Percentiles rank a stretch among this genome's conserved stretches.
phyloP scores from a whole-genome alignment of 805 yeast genomes.

The Ogataea glucozyma region DNA sequence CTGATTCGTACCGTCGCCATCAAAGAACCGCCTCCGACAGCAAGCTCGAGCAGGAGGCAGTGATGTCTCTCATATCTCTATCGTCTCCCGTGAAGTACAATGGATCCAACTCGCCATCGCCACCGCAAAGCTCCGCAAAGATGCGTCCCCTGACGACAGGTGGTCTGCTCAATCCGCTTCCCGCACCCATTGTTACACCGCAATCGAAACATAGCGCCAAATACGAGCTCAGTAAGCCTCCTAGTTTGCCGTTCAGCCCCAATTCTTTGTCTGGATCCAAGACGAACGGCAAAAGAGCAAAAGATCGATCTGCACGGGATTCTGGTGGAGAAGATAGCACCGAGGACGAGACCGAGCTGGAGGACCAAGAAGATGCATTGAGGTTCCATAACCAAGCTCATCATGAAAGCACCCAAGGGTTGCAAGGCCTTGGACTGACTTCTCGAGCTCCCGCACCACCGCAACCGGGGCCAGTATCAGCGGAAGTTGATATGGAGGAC shows the following conservation, averaged over 20 bases:
- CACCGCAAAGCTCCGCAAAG: slow-evolving; percentile 17
- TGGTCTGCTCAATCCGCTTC: slow-evolving; percentile 7
- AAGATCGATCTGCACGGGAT: background rate
- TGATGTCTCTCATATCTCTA: slow-evolving; percentile 54
- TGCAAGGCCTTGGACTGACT: slow-evolving; percentile 22
- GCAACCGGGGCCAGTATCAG: background rate
- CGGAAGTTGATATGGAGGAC: slow-evolving; percentile 22
- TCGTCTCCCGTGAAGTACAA: slow-evolving; percentile 49
- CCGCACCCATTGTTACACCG: slow-evolving; percentile 6
- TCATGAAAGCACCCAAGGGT: too few relatives aligned
- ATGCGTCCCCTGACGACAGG: slow-evolving; percentile 8
- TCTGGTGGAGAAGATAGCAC: slow-evolving; percentile 10
- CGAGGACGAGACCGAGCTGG: slow-evolving; percentile 24
- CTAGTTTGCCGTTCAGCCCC: slow-evolving; percentile 10
- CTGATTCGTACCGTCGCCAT: slow-evolving; percentile 7
- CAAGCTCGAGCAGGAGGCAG: slow-evolving; percentile 54
- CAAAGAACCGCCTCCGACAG: slow-evolving; percentile 25
- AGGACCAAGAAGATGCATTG: slow-evolving; percentile 16
- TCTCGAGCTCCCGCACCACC: too few relatives aligned
- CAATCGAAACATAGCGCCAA: background rate
- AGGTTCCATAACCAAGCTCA: background rate
- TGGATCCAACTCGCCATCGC: slow-evolving; percentile 25
- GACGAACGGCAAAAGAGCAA: background rate
- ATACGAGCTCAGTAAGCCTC: slow-evolving; percentile 12
- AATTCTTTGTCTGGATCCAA: background rate